Evolutionary conservation across 1,139 yeast species (phyloP), one percentile per base, ranked within the genome.

Genomic region (Hanseniaspora uvarum): DNA sequence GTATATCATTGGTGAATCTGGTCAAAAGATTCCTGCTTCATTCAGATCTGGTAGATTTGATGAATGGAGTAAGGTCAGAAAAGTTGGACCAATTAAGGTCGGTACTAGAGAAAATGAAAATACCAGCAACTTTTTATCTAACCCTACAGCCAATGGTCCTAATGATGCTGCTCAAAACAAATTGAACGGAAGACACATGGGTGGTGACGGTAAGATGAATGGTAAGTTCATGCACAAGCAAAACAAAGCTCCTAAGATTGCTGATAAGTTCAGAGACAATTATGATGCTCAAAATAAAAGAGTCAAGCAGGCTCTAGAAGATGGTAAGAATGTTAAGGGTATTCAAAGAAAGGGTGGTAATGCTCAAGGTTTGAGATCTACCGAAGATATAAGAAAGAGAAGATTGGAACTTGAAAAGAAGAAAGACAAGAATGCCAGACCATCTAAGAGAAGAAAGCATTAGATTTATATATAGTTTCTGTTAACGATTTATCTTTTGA

Each of bases 1-100:
- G 70, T 92, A 76, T 68, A 92, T 94, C 62, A 83, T 88, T 59
- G 95, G 97, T 59, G 99, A 94, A 67, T 83, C 87, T 67, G 99
- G 99, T 8, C 89, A 86, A 63, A 80, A 79, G 67, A 81, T 94
- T 55, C 96, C 98, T 4, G 98, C 98, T 1, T 77, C 94, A 21
- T 88, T 83, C 70, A 77, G 86, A 64, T 83, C 95, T 4, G 99
- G 99, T 54, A 81, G 88, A 62, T 92, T 79, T 64, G 96, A 88
- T 56, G 83, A 83, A 52, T 92, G 97, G 98, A 84, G 83, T 65
- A 77, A 81, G 60, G 79, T 80, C 45, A 79, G 88, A 67, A 82
- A 80, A 62, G 65, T 79, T 56, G 70, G 71, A 41, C 74, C 79
- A 41, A 63, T 75, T 58, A 77, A 75, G 60, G 78, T 74, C 34